phyloP scores from a whole-genome alignment of 2,329 filamentous ascomycete species.

The Amphichorda felina region DNA sequence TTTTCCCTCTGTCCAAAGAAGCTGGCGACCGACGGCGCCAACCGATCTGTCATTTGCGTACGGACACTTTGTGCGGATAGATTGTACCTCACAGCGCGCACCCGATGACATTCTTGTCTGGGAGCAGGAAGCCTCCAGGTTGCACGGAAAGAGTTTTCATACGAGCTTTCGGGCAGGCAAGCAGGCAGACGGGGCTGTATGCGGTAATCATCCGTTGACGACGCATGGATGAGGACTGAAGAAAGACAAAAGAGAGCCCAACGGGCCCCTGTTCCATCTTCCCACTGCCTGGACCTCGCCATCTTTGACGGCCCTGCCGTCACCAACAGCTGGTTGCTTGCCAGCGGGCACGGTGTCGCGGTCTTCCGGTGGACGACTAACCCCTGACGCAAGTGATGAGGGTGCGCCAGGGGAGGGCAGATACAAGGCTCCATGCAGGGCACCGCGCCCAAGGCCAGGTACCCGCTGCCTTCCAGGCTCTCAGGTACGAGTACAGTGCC shows the following conservation, averaged over 20 bases:
- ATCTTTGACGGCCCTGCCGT: no score
- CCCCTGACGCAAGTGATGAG: neutral
- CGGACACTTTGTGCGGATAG: neutral
- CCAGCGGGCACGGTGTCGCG: constrained; percentile 4
- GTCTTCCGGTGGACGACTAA: constrained; percentile 2
- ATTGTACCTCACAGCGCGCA: neutral
- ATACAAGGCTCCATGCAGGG: no score
- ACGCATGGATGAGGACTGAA: no score
- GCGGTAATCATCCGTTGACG: neutral
- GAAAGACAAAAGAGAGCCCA: no score
- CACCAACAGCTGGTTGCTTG: no score
- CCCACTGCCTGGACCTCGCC: no score
- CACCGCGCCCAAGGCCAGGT: no score
- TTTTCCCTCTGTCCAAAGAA: neutral
- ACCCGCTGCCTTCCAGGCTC: no score
- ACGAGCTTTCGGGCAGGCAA: no score
- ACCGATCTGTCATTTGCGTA: neutral
- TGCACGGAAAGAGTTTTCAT: neutral
- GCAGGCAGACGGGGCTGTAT: neutral
- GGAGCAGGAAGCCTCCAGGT: neutral
- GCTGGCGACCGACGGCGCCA: neutral
- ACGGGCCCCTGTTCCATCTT: no score
- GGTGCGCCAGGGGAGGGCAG: neutral
- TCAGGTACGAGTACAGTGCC: no score
- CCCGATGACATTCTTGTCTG: neutral